These are phyloP conservation scores for Fraxinus americana DNA, from an alignment of 257 asterid genomes.

Conservation along the genomic window DNA sequence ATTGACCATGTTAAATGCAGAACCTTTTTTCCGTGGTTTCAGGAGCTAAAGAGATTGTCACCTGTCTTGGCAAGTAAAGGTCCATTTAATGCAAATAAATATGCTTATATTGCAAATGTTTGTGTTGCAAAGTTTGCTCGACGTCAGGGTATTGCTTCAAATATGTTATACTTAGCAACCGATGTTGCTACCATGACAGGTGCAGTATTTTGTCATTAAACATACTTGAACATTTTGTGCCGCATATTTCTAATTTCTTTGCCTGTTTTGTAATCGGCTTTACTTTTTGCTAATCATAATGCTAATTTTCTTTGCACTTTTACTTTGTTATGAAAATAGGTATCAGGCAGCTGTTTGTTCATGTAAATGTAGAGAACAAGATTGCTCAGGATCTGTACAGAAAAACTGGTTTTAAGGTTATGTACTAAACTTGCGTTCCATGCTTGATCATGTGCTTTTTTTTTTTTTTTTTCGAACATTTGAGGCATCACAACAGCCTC, in stretches of 20 bases:
- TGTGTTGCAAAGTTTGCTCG: constrained; percentile 92
- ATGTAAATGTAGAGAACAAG: constrained; percentile 74
- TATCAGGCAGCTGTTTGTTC: constrained; percentile 75
- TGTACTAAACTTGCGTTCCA: background rate
- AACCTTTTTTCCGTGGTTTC: constrained; percentile 21
- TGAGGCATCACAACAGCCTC: background rate
- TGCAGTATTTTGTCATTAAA: constrained; percentile 32
- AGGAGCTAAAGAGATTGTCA: constrained; percentile 64
- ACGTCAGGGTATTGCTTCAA: constrained; percentile 88
- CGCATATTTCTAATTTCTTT: constrained; percentile 13
- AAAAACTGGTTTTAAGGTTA: constrained; percentile 79
- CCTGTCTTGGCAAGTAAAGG: constrained; percentile 63
- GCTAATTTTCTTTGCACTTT: constrained; percentile 7
- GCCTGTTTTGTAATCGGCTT: constrained; percentile 9
- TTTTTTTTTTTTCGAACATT: background rate
- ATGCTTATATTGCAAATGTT: constrained; percentile 88
- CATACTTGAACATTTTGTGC: background rate
- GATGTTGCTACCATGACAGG: constrained; percentile 69
- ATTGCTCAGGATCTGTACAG: constrained; percentile 75
- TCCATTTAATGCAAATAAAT: constrained; percentile 63
- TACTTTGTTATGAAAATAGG: constrained; percentile 52
- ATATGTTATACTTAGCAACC: constrained; percentile 71
- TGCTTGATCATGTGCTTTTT: background rate
- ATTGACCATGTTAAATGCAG: constrained; percentile 1
- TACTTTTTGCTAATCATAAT: constrained; percentile 6